Base-by-base conservation (phyloP, 2,329 filamentous ascomycete species). In the Thielaviopsis euricoi region DNA sequence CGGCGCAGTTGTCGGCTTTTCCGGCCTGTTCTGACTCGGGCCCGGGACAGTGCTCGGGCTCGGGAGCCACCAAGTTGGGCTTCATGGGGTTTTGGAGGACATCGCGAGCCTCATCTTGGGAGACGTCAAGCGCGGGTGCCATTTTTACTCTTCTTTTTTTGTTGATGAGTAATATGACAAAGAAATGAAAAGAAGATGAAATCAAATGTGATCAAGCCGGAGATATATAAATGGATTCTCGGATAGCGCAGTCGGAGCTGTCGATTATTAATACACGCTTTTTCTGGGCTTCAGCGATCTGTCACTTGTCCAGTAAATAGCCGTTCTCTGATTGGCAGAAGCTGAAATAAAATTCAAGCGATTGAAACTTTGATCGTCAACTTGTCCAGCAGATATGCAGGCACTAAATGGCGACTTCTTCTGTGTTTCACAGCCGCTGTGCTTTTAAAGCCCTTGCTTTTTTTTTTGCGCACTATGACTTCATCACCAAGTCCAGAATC, bases 21-120 rank as follows among this genome's bases (percentile, higher is more conserved):
- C 83, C 83, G 58, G 83, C 83, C 63, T 80, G 73, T 63, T 88
- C 76, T 15, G 86, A 89, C 67, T 91, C 87, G 3, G 88, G 93
- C 0, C 93, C 93, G 2, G 91, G 91, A 67, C 93, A 98, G 75
- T 97, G 90, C 71, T 97, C 89, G 73, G 91, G 91, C 68, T 97
- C 90, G 48, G 93, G 91, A 21, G 93, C 93, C 62, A 97, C 87
- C 57, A 98, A 85, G 62, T 88, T 79, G 1, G 91, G 89, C 49
- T 87, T 84, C 80, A 76, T 70, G 7, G 87, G 86, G 66, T 87
- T 85, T 64, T 82, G 75, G 64, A 95, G 74, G 62, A 89, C 85
- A 60, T 88, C 83, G 62, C 83, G 76, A 55, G 83, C 76, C 46
- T 77, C 69, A 57, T 79, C 78, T 54, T 85, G 79, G 73, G 61